Evolutionary conservation across 345 rosid species (phyloP).

Genomic region (Eucalyptus shirleyi): DNA sequence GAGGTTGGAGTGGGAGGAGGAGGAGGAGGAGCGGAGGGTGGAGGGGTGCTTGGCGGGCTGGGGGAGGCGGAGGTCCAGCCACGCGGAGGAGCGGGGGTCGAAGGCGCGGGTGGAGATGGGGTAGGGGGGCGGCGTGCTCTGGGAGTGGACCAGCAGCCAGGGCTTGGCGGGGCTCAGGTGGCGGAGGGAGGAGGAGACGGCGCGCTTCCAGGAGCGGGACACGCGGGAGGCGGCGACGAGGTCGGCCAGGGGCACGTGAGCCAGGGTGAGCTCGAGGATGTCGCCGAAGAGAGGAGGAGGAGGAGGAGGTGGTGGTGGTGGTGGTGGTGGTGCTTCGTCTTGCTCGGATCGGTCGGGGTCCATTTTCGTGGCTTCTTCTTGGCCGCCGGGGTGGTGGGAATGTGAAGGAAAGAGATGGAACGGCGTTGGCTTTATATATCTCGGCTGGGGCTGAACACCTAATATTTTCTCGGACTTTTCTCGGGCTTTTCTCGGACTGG

Average conservation of each 20-base stretch:
- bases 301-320: not conserved
- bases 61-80: constrained; percentile 27
- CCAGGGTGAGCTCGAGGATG: constrained; percentile 31
- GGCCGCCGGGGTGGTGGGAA: not conserved
- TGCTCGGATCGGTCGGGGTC: not conserved
- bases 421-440: not conserved
- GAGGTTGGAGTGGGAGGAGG: constrained; percentile 50
- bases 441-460: too few species aligned
- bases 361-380: not conserved
- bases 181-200: constrained; percentile 59
- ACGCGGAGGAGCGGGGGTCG: constrained; percentile 61
- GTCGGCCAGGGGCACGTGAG: constrained; percentile 42
- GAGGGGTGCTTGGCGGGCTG: constrained; percentile 10
- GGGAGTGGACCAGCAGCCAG: constrained; percentile 56
- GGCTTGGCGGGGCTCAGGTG: constrained; percentile 30
- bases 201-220: constrained; percentile 53
- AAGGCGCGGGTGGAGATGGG: constrained; percentile 25
- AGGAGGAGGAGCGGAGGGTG: constrained; percentile 34
- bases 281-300: constrained; percentile 22
- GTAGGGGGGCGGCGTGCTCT: constrained; percentile 23
- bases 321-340: not conserved
- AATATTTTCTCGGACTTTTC: too few species aligned
- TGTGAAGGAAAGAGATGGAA: not conserved
- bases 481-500: not conserved
- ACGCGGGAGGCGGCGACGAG: constrained; percentile 51